Evolutionary conservation across 2,329 filamentous ascomycete species (phyloP).

Genomic region (Alternaria alternata): DNA sequence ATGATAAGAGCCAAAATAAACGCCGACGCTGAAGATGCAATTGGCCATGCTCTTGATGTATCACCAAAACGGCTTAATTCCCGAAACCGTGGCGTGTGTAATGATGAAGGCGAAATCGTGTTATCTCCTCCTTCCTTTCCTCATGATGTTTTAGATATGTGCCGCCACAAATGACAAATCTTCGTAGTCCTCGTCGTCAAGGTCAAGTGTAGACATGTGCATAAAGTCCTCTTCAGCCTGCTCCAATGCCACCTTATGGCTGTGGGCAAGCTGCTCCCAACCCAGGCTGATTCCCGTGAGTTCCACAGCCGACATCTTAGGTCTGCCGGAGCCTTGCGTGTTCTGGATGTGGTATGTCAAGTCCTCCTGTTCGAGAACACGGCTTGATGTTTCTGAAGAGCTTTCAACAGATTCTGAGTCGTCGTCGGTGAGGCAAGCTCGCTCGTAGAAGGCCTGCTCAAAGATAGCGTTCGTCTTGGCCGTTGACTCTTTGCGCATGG

Average conservation of each 20-base stretch:
- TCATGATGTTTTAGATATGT: neutral
- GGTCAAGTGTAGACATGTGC: constrained; percentile 7
- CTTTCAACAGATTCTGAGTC: constrained; percentile 5
- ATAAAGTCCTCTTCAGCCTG: constrained; percentile 18
- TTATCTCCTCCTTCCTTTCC: neutral
- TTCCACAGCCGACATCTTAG: constrained; percentile 17
- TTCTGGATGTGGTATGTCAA: constrained; percentile 9
- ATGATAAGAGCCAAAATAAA: neutral
- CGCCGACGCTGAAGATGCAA: neutral
- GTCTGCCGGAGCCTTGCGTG: constrained; percentile 5
- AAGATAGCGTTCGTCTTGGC: constrained; percentile 1
- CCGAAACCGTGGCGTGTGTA: neutral
- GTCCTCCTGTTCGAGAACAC: neutral
- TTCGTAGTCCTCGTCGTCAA: constrained; percentile 15
- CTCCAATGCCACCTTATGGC: constrained; percentile 13
- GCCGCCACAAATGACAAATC: constrained; percentile 4
- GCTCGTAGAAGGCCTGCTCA: neutral
- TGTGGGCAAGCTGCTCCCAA: constrained; percentile 14
- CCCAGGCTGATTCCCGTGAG: constrained; percentile 15
- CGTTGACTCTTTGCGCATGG: constrained; percentile 1
- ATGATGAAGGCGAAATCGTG: neutral
- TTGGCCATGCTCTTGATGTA: neutral
- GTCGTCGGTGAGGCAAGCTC: constrained; percentile 18
- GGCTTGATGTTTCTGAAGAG: constrained; percentile 3
- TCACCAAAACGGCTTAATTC: neutral